Conservation (phyloP, 345 rosid genomes). For the Bretschneidera sinensis region DNA sequence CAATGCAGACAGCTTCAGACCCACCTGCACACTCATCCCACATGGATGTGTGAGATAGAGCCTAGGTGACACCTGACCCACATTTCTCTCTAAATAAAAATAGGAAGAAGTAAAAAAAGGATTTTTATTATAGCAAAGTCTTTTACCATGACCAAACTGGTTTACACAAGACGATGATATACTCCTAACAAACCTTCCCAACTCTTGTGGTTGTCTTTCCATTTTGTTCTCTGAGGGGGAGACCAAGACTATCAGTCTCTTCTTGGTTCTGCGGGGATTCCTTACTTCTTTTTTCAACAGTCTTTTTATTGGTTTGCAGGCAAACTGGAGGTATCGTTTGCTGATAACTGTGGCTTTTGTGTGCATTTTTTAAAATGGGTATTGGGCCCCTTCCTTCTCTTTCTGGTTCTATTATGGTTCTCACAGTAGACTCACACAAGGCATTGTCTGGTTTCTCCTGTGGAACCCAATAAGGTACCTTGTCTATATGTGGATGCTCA, state of each 20-base stretch:
- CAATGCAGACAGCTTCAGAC: constrained; percentile 47
- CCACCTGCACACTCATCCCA: constrained; percentile 53
- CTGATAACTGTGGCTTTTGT: constrained; percentile 16
- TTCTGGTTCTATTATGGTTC: constrained; percentile 17
- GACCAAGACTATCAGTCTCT: constrained; percentile 21
- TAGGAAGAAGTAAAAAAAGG: background rate
- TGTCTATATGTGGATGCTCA: constrained; percentile 2
- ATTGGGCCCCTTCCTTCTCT: constrained; percentile 25
- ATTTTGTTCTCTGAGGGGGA: constrained; percentile 29
- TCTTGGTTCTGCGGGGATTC: constrained; percentile 58
- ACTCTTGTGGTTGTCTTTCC: constrained; percentile 33
- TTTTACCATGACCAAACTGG: constrained; percentile 8
- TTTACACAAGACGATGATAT: background rate
- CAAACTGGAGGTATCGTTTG: constrained; percentile 14
- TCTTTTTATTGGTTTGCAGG: constrained; percentile 18
- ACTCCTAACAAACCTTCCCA: constrained; percentile 29
- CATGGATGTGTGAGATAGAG: constrained; percentile 48
- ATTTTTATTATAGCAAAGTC: constrained; percentile 2
- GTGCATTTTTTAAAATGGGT: constrained; percentile 18
- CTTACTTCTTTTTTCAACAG: constrained; percentile 22
- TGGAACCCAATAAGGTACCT: constrained; percentile 13
- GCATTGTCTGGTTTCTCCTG: constrained; percentile 19
- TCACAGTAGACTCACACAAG: constrained; percentile 29
- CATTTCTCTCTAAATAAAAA: constrained; percentile 18
- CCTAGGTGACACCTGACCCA: constrained; percentile 33